A percentile compares a stretch with the other conserved stretches of the same genome.
These are phyloP conservation scores for Penicillium lividum DNA, from an alignment of 495 filamentous ascomycete species.

Conservation along the genomic window DNA sequence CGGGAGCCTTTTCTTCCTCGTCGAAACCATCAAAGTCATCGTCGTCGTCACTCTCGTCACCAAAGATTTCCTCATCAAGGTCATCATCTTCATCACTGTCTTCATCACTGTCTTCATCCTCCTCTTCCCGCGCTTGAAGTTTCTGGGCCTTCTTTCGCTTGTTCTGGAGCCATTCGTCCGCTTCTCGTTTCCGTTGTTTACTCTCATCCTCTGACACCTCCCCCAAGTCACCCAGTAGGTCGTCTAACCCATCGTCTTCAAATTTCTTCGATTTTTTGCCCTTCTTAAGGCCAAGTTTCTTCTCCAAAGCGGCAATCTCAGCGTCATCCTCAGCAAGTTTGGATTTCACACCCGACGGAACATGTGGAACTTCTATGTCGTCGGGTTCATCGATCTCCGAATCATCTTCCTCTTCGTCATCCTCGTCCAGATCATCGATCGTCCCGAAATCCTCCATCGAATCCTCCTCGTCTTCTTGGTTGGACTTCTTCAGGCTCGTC, in stretches of 20 bases:
- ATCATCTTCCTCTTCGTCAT: constrained; percentile 7
- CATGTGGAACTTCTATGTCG: constrained; percentile 8
- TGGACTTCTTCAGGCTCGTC: neutral
- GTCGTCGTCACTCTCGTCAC: constrained; percentile 31
- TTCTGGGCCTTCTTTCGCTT: constrained; percentile 63
- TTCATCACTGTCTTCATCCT: constrained; percentile 23
- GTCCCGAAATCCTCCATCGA: constrained; percentile 1
- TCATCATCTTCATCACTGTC: constrained; percentile 36
- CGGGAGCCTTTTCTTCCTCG: constrained; percentile 30
- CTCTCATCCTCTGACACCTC: constrained; percentile 49
- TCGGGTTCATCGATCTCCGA: constrained; percentile 21
- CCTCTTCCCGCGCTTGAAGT: constrained; percentile 32
- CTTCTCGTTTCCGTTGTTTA: constrained; percentile 58
- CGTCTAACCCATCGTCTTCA: constrained; percentile 82
- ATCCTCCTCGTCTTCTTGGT: constrained; percentile 9
- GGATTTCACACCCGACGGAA: constrained; percentile 62
- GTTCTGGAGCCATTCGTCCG: constrained; percentile 56
- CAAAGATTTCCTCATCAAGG: constrained; percentile 27
- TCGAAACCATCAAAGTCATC: constrained; percentile 45
- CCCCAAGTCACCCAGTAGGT: constrained; percentile 71
- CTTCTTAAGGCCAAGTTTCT: constrained; percentile 80
- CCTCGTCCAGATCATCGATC: constrained; percentile 3
- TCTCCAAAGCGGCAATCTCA: constrained; percentile 86
- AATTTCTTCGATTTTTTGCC: constrained; percentile 72
- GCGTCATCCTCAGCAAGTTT: constrained; percentile 73